Evolutionary conservation across 2,329 filamentous ascomycete genomes (phyloP), one percentile per base, ranked within the genome.

Genomic region (Chaetomium strumarium): DNA sequence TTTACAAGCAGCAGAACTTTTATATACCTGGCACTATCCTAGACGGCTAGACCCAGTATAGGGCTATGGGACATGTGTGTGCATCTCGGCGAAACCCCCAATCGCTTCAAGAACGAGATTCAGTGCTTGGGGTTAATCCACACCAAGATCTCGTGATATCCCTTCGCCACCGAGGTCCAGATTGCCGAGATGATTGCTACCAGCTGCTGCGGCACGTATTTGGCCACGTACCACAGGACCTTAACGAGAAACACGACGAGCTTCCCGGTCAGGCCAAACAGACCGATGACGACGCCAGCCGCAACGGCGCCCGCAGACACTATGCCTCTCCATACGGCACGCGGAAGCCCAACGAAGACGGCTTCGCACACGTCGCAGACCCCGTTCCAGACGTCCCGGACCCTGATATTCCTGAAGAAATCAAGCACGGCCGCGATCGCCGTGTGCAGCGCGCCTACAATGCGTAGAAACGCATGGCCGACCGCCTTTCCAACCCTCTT

Each of bases 361-460:
- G 64, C 56, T 29, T 55, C 40, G 2, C 59, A n/a, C 0, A 69
- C 61, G 10, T 60, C 56, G 37, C 58, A 55, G 30, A 73, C 55
- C 17, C 69, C 71, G 46, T 70, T 60, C 62, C 64, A 66, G 3
- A 75, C 61, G 49, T 75, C 71, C n/a, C 55, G 56, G n/a, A 71
- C 55, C 5, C 69, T 74, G 50, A 73, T 65, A 1, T 42, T 36
- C 12, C 58, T 55, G 54, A 74, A 68, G 52, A 68, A 70, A 3
- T 59, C 60, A 3, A 69, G 13, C 1, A 70, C 56, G 0, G 71
- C 70, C 38, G 59, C 58, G 0, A 68, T 4, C 1, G 61, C 55
- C 1, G 72, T 75, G 44, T 73, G 70, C 1, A 73, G 2, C 0
- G 69, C 55, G 1, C 70, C 70, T 2, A 67, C 50, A 1, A 67